Conservation (phyloP, 2,329 filamentous ascomycete species). For the Aspergillus bombycis region DNA sequence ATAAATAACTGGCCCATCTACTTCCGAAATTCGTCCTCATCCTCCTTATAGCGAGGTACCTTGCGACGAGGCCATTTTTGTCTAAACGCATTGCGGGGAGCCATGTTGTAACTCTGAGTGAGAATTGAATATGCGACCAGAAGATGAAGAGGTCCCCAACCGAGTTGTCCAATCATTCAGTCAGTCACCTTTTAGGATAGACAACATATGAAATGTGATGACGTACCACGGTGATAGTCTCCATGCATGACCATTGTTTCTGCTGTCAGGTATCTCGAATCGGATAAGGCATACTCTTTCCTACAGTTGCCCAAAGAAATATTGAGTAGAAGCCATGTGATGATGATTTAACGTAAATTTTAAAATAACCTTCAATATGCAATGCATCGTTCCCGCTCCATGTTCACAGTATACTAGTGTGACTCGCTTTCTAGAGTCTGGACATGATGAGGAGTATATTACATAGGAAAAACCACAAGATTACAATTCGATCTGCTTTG, state of each 20-base stretch:
- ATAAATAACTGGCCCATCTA: no score
- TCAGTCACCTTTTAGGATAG: neutral
- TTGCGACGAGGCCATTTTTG: no score
- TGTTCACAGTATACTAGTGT: neutral
- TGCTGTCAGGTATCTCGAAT: conserved; percentile 82
- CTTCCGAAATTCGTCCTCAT: no score
- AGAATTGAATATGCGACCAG: conserved; percentile 59
- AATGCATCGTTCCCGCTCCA: conserved; percentile 62
- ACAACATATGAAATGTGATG: neutral
- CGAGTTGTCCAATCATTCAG: conserved; percentile 42
- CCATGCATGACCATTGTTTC: conserved; percentile 85
- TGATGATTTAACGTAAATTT: conserved; percentile 69
- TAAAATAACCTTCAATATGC: conserved; percentile 86
- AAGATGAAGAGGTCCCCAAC: conserved; percentile 66
- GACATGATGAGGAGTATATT: conserved; percentile 24
- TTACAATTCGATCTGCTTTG: conserved; percentile 58
- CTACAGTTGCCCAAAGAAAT: conserved; percentile 81
- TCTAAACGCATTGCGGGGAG: no score
- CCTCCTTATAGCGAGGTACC: no score
- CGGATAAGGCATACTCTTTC: conserved; percentile 89
- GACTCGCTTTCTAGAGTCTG: neutral
- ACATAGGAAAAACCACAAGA: conserved; percentile 78
- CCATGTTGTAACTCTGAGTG: conserved; percentile 53
- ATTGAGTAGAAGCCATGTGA: conserved; percentile 67
- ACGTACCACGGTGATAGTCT: conserved; percentile 76